phyloP scores from a whole-genome alignment of 306 rosid genomes.

The Malus sieversii region DNA sequence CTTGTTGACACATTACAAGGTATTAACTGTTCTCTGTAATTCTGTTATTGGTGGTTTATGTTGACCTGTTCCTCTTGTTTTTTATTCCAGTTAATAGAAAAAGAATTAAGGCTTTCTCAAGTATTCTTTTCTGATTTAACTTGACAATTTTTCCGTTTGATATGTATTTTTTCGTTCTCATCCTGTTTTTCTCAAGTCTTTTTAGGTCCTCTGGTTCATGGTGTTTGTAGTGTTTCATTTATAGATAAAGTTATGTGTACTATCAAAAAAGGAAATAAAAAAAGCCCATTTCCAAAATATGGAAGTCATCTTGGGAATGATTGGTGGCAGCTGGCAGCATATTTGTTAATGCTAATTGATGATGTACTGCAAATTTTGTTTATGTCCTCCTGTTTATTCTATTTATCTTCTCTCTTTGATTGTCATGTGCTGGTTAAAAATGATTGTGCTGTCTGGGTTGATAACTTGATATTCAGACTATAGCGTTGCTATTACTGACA shows the following conservation, averaged over 20 bases:
- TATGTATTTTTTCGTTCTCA: not conserved
- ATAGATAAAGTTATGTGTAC: not conserved
- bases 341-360: not conserved
- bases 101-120: not conserved
- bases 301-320: not conserved
- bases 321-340: not conserved
- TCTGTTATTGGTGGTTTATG: not conserved
- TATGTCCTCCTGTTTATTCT: not conserved
- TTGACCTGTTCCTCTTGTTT: not conserved
- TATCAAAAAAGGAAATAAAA: not conserved
- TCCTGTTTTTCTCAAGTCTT: not conserved
- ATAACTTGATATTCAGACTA: not conserved
- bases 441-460: not conserved
- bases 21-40: slow-evolving; percentile 17
- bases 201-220: not conserved
- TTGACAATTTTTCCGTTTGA: not conserved
- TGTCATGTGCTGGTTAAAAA: not conserved
- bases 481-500: not conserved
- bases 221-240: not conserved
- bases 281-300: not conserved
- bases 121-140: not conserved
- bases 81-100: not conserved
- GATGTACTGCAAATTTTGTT: not conserved
- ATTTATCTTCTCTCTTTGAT: not conserved
- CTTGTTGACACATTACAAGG: slow-evolving; percentile 96